A percentile compares a stretch with the other conserved stretches of the same genome.
These are phyloP conservation scores for Corylus americana DNA, from an alignment of 306 rosid species.

Conservation along the genomic window DNA sequence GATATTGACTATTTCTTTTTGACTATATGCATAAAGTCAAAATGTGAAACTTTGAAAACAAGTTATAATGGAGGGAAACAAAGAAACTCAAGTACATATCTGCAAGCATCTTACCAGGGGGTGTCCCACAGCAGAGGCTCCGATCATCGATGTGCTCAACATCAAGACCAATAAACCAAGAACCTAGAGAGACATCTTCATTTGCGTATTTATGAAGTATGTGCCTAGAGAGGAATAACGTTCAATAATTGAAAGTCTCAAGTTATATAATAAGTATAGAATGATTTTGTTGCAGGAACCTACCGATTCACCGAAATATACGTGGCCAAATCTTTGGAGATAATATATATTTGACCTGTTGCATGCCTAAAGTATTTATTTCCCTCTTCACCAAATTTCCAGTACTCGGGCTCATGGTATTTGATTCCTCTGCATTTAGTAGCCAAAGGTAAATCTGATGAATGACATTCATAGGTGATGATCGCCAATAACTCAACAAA, in stretches of 20 bases:
- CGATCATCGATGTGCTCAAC: constrained; percentile 61
- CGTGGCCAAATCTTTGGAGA: constrained; percentile 62
- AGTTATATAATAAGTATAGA: background rate
- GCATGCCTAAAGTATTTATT: constrained; percentile 64
- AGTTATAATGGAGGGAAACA: background rate
- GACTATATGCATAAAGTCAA: background rate
- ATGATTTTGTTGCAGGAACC: constrained; percentile 4
- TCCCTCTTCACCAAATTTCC: constrained; percentile 71
- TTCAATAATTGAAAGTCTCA: background rate
- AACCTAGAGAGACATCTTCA: constrained; percentile 67
- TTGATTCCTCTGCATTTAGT: constrained; percentile 41
- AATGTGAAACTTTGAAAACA: background rate
- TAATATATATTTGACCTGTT: constrained; percentile 56
- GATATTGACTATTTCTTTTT: background rate
- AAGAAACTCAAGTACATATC: background rate
- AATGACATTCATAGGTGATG: background rate
- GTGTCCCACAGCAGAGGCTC: constrained; percentile 61
- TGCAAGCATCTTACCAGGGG: constrained; percentile 39
- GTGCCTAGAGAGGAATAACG: constrained; percentile 32
- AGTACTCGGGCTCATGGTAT: constrained; percentile 66
- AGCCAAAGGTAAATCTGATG: background rate
- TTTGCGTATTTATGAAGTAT: constrained; percentile 60
- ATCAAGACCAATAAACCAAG: constrained; percentile 70
- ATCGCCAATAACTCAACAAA: background rate
- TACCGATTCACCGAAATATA: constrained; percentile 56